Evolutionary conservation across 139 green algal genomes (phyloP).

Genomic region (Chlorella sp.): DNA sequence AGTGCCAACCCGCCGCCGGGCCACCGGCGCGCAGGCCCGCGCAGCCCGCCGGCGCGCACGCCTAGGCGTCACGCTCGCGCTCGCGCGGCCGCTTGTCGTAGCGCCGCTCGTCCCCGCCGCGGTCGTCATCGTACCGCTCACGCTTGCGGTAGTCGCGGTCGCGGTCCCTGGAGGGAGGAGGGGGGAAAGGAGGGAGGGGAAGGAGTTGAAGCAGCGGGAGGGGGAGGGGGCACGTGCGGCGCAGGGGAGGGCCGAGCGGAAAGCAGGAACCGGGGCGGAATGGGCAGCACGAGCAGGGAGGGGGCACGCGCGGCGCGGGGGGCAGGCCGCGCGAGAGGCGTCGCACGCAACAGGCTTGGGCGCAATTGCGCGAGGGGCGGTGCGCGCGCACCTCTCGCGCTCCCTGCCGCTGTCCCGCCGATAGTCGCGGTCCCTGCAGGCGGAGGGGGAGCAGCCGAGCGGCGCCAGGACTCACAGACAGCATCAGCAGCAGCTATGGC

Average conservation of each 20-base stretch:
- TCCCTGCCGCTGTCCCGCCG: slow-evolving; percentile 6
- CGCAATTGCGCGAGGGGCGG: not conserved
- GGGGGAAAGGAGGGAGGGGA: not conserved
- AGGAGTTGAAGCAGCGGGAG: not conserved
- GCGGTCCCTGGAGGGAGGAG: not conserved
- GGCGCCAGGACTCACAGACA: not conserved
- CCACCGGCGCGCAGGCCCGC: no score
- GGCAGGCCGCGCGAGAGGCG: no score
- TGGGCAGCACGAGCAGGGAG: no score
- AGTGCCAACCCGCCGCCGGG: no score
- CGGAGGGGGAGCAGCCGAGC: not conserved
- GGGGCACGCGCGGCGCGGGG: no score
- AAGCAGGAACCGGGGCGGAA: no score
- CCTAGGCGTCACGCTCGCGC: no score
- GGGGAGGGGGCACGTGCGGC: not conserved
- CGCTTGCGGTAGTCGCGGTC: slow-evolving; percentile 23
- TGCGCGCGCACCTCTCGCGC: slow-evolving; percentile 5
- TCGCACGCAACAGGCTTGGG: no score
- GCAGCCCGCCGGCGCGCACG: no score
- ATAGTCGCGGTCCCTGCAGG: slow-evolving; percentile 5
- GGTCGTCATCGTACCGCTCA: not conserved
- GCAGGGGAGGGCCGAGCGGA: not conserved
- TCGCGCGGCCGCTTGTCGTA: slow-evolving; percentile 6
- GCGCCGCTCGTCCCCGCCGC: slow-evolving; percentile 1
- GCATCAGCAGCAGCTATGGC: not conserved